phyloP scores from a whole-genome alignment of 2,329 filamentous ascomycete species.

The Lachnellula arida region DNA sequence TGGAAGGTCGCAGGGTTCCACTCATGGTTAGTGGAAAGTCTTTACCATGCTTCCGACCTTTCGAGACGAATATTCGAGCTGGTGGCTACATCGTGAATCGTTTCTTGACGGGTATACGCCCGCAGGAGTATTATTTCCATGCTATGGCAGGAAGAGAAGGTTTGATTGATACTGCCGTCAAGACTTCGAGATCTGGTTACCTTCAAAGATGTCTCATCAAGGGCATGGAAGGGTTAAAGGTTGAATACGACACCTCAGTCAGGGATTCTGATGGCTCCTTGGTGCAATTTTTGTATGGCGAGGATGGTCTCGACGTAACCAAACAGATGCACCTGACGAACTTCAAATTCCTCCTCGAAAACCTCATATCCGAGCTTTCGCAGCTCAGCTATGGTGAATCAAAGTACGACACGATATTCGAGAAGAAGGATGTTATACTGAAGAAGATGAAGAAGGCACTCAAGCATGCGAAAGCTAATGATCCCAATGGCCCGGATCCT shows the following conservation, averaged over 20 bases:
- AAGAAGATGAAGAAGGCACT: slow-evolving; percentile 72
- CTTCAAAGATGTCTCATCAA: slow-evolving; percentile 96
- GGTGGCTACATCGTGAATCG: slow-evolving; percentile 92
- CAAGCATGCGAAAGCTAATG: slow-evolving; percentile 61
- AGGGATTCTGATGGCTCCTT: slow-evolving; percentile 90
- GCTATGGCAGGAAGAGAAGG: slow-evolving; percentile 98
- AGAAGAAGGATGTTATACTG: slow-evolving; percentile 57
- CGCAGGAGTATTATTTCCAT: slow-evolving; percentile 99
- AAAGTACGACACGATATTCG: slow-evolving; percentile 56
- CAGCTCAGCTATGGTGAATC: slow-evolving; percentile 63
- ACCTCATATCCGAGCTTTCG: slow-evolving; percentile 74
- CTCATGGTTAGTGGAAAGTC: slow-evolving; percentile 98
- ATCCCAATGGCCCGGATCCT: slow-evolving; percentile 59
- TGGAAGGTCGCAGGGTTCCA: slow-evolving; percentile 91
- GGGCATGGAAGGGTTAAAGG: slow-evolving; percentile 91
- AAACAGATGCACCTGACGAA: slow-evolving; percentile 90
- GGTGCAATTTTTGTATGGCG: slow-evolving; percentile 93
- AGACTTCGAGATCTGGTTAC: slow-evolving; percentile 95
- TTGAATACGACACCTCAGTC: slow-evolving; percentile 91
- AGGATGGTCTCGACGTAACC: slow-evolving; percentile 90
- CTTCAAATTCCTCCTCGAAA: slow-evolving; percentile 85
- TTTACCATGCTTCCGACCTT: slow-evolving; percentile 87
- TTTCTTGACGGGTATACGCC: slow-evolving; percentile 95
- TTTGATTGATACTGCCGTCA: slow-evolving; percentile 97
- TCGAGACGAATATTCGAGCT: slow-evolving; percentile 81